Base-by-base conservation (phyloP, 495 filamentous ascomycete species). In the Penicillium samsonianum region DNA sequence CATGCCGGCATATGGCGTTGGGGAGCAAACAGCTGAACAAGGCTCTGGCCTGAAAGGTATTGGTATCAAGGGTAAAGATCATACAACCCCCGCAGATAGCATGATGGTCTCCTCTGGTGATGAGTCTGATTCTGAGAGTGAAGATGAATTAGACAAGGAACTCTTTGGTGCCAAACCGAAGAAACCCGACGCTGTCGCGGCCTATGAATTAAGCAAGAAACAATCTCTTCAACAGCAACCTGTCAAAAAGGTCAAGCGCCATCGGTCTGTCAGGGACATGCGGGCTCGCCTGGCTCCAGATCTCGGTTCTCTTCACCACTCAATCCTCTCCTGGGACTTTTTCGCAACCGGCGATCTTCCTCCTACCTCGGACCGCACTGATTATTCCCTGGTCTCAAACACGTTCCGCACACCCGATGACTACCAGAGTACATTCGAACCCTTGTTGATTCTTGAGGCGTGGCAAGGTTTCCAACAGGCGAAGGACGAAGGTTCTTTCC, bases 391-490 rank as follows among this genome's bases (percentile, higher is more conserved):
- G 33, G 92, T 98, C 9, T 83, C 87, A 33, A 87, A 89, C 62
- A 80, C 82, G 0, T 98, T 96, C 73, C 72, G 76, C 35, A 85
- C 88, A 53, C 88, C 90, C 17, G 68, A 72, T 47, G 85, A 89
- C 51, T 98, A 98, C 66, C 90, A 96, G 72, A 79, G 82, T 48
- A 93, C 90, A 0, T 98, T 98, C 77, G 85, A 92, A 55, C 95
- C 94, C 11, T 78, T 98, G 37, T 81, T 98, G 31, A 85, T 95
- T 45, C 86, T 96, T 46, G 94, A 98, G 71, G 93, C 92, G 47
- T 98, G 94, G 94, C 90, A 96, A 69, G 87, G 90, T 1, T 94
- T 98, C 63, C 84, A 96, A 31, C 90, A 90, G 45, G 84, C 88
- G 3, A 91, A 90, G 65, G 92, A 98, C 64, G 95, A 98, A 71